phyloP scores from a whole-genome alignment of 1,284 basidiomycete genomes.

The Mixia osmundae region DNA sequence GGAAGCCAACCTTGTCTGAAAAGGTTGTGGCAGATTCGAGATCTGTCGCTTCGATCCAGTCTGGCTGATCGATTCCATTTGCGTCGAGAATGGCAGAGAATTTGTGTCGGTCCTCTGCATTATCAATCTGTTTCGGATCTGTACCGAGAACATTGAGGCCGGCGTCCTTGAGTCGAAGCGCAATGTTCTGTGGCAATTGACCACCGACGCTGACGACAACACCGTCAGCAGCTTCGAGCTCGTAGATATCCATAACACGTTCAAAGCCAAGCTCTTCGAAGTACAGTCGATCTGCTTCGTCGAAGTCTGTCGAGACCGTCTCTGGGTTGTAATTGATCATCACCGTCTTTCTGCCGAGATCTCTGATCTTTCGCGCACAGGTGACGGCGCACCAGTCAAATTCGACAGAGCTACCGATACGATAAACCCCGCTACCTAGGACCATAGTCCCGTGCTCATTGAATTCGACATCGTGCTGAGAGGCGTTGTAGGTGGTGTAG shows the following conservation, averaged over 20 bases:
- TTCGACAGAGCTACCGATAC: constrained; percentile 94
- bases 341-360: constrained; percentile 81
- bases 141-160: constrained; percentile 89
- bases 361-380: constrained; percentile 71
- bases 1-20: constrained; percentile 70
- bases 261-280: constrained; percentile 97
- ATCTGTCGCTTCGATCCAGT: constrained; percentile 78
- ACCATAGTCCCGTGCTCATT: constrained; percentile 97
- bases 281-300: constrained; percentile 94
- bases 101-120: constrained; percentile 95
- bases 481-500: constrained; percentile 97
- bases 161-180: constrained; percentile 70
- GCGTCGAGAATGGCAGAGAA: constrained; percentile 90
- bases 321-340: constrained; percentile 99
- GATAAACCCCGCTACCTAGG: constrained; percentile 93
- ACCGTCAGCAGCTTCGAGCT: constrained; percentile 75
- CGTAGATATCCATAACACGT: constrained; percentile 99
- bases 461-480: constrained; percentile 85
- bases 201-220: constrained; percentile 94
- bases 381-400: constrained; percentile 99
- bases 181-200: constrained; percentile 94
- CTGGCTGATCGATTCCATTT: constrained; percentile 89
- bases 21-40: constrained; percentile 81
- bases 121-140: constrained; percentile 85
- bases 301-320: constrained; percentile 97